Evolutionary conservation across 2,329 filamentous ascomycete species (phyloP).

Genomic region (Plectosphaerella sp.): DNA sequence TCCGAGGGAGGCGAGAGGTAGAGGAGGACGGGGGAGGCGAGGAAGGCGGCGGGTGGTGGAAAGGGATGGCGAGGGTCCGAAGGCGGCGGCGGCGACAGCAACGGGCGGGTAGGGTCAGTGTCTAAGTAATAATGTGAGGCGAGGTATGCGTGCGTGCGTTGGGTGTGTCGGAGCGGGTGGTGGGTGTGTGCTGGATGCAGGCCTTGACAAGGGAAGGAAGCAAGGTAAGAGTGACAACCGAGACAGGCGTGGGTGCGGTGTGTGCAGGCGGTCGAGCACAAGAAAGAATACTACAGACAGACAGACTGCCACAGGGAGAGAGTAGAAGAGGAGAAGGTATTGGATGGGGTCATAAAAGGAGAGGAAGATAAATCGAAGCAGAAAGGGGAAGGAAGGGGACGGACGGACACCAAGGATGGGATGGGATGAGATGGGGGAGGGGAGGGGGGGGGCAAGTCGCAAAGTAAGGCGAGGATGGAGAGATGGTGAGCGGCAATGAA

Average conservation of each 20-base stretch:
- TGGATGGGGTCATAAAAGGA: not conserved
- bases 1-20: not conserved
- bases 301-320: not conserved
- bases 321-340: not conserved
- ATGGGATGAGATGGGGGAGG: not conserved
- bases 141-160: too few relatives aligned
- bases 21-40: not conserved
- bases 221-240: not conserved
- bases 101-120: too few relatives aligned
- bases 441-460: not conserved
- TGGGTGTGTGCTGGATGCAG: too few relatives aligned
- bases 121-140: too few relatives aligned
- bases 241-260: not conserved
- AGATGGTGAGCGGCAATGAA: not conserved
- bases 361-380: not conserved
- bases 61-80: too few relatives aligned
- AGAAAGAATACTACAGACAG: not conserved
- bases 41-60: too few relatives aligned
- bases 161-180: too few relatives aligned
- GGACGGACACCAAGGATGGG: too few relatives aligned
- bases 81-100: too few relatives aligned
- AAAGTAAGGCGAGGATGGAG: not conserved
- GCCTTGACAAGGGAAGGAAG: not conserved
- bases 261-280: not conserved
- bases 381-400: not conserved